Evolutionary conservation across 192 early-diverging fungal species (phyloP), one percentile per base, ranked within the genome.

Genomic region (Phlyctochytrium bullatum): DNA sequence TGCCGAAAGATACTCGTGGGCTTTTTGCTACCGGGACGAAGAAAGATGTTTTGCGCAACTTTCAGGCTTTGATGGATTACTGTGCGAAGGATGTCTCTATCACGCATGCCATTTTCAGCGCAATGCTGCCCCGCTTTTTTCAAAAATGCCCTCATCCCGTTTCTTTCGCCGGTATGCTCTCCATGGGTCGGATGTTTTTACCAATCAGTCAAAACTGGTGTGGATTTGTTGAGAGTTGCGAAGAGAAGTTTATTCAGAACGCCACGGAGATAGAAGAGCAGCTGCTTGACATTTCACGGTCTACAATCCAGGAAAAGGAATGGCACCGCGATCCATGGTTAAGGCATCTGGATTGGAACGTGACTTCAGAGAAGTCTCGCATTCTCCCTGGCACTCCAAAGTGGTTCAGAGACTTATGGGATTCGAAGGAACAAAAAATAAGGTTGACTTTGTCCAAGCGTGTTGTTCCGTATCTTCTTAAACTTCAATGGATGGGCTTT

Each of bases 81-180:
- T 97, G 95, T 73, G 93, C 94, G 17, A 73, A 67, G n/a, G 97
- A 98, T 74, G 95, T 97, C 0, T 61, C 62, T 0, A 78, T 85
- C 16, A 97, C 97, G 1, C 87, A 89, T 33, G 64, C 75, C 30
- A 84, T 98, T 20, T 96, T 87, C 62, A 72, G 76, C 47, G 63
- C 67, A 28, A 83, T 93, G 1, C 87, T 91, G 1, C 89, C 91
- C 24, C 76, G 75, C 34, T 98, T 89, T 71, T 65, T 74, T 24
- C 40, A 80, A 24, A 92, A 92, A 51, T 97, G 95, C 66, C 97
- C 97, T 17, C 95, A 96, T 64, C 94, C 95, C 1, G 92, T 88
- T 34, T 94, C 94, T 31, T 93, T 99, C 79, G 88, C 89, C 1
- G 97, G 97, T 0, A 90, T 92, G 68, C 58, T 96, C 58, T 83